A percentile compares a stretch with the other conserved stretches of the same genome.
Conservation (phyloP, 495 filamentous ascomycete genomes). For the Physcia stellaris region DNA sequence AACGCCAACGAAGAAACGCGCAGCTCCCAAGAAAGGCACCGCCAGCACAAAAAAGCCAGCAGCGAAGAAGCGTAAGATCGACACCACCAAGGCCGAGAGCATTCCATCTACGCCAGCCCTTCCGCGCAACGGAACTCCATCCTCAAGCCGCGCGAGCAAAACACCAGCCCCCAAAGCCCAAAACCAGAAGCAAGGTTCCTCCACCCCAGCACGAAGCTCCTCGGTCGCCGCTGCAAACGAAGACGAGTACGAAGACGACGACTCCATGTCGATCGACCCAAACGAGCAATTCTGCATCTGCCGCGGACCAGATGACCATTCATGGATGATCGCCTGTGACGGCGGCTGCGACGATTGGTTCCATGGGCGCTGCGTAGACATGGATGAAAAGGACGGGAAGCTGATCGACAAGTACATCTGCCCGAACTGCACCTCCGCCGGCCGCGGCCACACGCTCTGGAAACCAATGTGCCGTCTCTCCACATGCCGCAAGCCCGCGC, state of each 20-base stretch:
- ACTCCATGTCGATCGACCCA: slow-evolving; percentile 30
- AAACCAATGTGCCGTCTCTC: slow-evolving; percentile 53
- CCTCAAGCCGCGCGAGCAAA: slow-evolving; percentile 37
- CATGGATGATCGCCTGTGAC: slow-evolving; percentile 66
- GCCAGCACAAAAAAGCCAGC: slow-evolving; percentile 31
- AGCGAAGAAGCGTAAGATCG: slow-evolving; percentile 45
- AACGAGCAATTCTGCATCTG: slow-evolving; percentile 55
- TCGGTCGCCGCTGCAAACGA: slow-evolving; percentile 24
- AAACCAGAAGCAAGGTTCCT: slow-evolving; percentile 23
- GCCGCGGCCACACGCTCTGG: slow-evolving; percentile 46
- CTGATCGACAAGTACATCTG: slow-evolving; percentile 61
- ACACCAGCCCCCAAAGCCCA: slow-evolving; percentile 26
- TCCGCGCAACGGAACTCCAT: slow-evolving; percentile 31
- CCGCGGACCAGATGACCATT: slow-evolving; percentile 55
- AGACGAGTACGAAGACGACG: slow-evolving; percentile 25
- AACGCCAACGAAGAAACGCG: slow-evolving; percentile 25
- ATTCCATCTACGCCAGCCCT: slow-evolving; percentile 7
- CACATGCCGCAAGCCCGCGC: slow-evolving; percentile 48
- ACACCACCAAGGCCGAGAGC: slow-evolving; percentile 25
- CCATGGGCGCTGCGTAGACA: slow-evolving; percentile 54
- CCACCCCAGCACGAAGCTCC: slow-evolving; percentile 22
- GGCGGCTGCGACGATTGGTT: slow-evolving; percentile 65
- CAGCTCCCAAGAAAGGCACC: slow-evolving; percentile 39
- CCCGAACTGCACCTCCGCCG: slow-evolving; percentile 42
- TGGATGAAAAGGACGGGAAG: slow-evolving; percentile 45